Percentiles rank a stretch among this genome's conserved stretches.
phyloP scores from a whole-genome alignment of 2,329 filamentous ascomycete genomes.

The Aspergillus luchuensis region DNA sequence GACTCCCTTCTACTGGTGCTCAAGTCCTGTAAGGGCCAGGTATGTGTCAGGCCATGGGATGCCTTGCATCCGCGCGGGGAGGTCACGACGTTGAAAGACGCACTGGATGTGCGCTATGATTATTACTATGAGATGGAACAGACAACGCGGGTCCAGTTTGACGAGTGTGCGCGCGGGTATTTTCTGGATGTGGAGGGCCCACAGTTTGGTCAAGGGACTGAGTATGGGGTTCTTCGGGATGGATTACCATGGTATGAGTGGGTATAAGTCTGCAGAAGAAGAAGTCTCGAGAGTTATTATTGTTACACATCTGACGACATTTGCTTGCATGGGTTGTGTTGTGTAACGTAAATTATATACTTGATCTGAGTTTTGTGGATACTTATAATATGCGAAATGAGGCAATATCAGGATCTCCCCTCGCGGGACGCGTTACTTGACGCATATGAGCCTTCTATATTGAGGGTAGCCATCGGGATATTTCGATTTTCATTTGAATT shows the following conservation, averaged over 20 bases:
- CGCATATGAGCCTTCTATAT: no score
- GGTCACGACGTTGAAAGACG: background rate
- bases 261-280: background rate
- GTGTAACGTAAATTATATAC: no score
- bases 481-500: no score
- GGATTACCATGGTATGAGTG: background rate
- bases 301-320: no score
- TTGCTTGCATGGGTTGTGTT: background rate
- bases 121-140: background rate
- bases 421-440: no score
- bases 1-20: slow-evolving; percentile 42
- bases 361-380: no score
- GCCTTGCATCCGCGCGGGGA: background rate
- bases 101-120: background rate
- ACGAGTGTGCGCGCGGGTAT: background rate
- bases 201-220: background rate
- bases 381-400: no score
- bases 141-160: background rate
- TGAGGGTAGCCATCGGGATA: rapidly evolving
- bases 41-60: background rate
- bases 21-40: slow-evolving; percentile 29
- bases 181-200: background rate
- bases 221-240: background rate
- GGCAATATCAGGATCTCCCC: rapidly evolving
- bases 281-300: no score